A percentile compares a stretch with the other conserved stretches of the same genome.
phyloP scores from a whole-genome alignment of 2,329 filamentous ascomycete genomes.

The Monosporascus sp. region DNA sequence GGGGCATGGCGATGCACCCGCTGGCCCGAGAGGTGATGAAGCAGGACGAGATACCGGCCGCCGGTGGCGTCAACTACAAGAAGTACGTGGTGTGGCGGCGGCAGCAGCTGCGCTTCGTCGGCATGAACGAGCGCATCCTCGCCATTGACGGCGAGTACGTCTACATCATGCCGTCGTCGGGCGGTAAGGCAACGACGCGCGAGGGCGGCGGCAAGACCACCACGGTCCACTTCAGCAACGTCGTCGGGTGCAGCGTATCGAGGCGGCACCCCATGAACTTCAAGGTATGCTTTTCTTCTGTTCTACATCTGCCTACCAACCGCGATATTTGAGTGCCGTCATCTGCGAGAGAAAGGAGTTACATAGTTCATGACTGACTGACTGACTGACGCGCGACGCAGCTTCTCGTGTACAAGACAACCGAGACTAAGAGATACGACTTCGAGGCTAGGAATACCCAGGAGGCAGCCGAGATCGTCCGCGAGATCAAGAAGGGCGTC shows the following conservation, averaged over 20 bases:
- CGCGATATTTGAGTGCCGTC: not conserved
- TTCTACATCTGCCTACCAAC: not conserved
- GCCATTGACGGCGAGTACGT: slow-evolving; percentile 83
- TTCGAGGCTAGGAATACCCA: slow-evolving; percentile 70
- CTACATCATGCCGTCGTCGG: slow-evolving; percentile 70
- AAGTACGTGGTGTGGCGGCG: slow-evolving; percentile 78
- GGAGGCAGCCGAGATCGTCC: slow-evolving; percentile 74
- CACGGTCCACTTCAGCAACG: slow-evolving; percentile 75
- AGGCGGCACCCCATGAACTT: slow-evolving; percentile 77
- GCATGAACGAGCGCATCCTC: slow-evolving; percentile 68
- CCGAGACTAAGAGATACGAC: slow-evolving; percentile 76
- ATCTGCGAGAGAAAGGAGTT: not conserved
- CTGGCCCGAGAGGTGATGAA: slow-evolving; percentile 59
- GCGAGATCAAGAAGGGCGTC: slow-evolving; percentile 71
- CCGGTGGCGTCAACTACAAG: slow-evolving; percentile 54
- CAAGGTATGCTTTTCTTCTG: slow-evolving; percentile 45
- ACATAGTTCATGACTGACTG: not conserved
- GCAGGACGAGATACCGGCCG: slow-evolving; percentile 47
- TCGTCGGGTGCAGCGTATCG: slow-evolving; percentile 76
- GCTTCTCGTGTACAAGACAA: slow-evolving; percentile 68
- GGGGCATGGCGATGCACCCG: slow-evolving; percentile 56
- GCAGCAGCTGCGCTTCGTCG: slow-evolving; percentile 75
- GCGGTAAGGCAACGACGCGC: slow-evolving; percentile 55
- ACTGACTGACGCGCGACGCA: slow-evolving; percentile 25
- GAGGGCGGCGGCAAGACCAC: slow-evolving; percentile 63